Evolutionary conservation across 495 filamentous ascomycete genomes (phyloP), one percentile per base, ranked within the genome.

Genomic region (Daldinia bambusicola): DNA sequence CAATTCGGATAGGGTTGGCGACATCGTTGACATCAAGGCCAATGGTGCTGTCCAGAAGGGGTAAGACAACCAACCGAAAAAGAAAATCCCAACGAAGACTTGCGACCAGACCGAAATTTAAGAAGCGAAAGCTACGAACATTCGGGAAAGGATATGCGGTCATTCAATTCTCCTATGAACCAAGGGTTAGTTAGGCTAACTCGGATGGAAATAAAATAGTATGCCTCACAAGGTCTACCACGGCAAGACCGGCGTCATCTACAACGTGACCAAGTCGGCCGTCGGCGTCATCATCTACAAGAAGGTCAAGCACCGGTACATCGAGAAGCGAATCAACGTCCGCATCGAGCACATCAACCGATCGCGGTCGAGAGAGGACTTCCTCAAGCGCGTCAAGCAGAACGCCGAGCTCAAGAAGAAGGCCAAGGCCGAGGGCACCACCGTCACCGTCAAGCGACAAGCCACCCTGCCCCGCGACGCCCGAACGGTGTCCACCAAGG

Each of bases 161-260:
- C 26, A 26, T 26, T 3, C 26, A 26, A 26, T 57, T 26, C 10
- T 20, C 6, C 22, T 36, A 36, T 6, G 32, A 56, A 34, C 8
- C 32, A 53, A 12, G 26, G 26, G 26, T 3, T 1, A n/a, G 56
- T 26, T 26, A 26, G 62, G 67, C 65, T 76, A 57, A 74, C 48
- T 43, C 12, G 45, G 61, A 43, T 56, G 56, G 61, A 64, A 85
- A 85, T 80, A 95, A 65, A 67, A 85, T 80, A 95, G 93, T 87
- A 95, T 97, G 93, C 94, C 95, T 76, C 92, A 95, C 91, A 98
- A 98, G 88, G 91, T 97, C 85, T 97, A 96, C 90, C 94, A 97
- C 87, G 94, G 94, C 77, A 97, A 97, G 91, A 98, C 94, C 70
- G 94, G 94, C 79, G 92, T 98, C 76, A 86, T 98, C 86, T 97